Evolutionary conservation across 345 rosid species (phyloP).

Genomic region (Rhodamnia argentea): DNA sequence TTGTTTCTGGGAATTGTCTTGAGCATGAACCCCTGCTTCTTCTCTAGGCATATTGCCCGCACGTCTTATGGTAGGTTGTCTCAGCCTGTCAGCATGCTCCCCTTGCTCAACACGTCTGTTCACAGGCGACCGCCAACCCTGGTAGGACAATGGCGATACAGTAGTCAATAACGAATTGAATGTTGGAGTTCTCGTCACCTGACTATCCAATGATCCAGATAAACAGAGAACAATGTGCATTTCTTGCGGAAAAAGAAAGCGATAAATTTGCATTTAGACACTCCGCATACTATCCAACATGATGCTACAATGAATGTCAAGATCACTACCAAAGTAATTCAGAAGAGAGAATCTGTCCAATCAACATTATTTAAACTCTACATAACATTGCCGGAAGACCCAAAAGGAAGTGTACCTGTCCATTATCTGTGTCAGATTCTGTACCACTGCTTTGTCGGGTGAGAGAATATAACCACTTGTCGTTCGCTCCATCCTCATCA

Average conservation of each 20-base stretch:
- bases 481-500: neutral
- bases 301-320: neutral
- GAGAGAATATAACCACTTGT: rapidly evolving
- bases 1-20: neutral
- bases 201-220: neutral
- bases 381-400: neutral
- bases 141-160: neutral
- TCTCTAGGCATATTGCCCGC: neutral
- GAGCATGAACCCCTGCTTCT: neutral
- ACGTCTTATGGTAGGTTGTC: neutral
- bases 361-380: neutral
- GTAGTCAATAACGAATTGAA: neutral
- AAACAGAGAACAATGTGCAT: neutral
- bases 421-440: neutral
- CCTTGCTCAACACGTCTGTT: neutral
- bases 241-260: neutral
- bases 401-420: neutral
- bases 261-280: neutral
- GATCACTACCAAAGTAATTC: neutral
- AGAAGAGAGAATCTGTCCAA: neutral
- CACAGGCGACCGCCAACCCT: neutral
- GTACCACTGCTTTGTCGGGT: neutral
- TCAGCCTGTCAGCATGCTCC: neutral
- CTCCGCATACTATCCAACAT: neutral
- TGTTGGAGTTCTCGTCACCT: neutral